Evolutionary conservation across 495 filamentous ascomycete species (phyloP), one percentile per base, ranked within the genome.

Genomic region (Xylaria curta): DNA sequence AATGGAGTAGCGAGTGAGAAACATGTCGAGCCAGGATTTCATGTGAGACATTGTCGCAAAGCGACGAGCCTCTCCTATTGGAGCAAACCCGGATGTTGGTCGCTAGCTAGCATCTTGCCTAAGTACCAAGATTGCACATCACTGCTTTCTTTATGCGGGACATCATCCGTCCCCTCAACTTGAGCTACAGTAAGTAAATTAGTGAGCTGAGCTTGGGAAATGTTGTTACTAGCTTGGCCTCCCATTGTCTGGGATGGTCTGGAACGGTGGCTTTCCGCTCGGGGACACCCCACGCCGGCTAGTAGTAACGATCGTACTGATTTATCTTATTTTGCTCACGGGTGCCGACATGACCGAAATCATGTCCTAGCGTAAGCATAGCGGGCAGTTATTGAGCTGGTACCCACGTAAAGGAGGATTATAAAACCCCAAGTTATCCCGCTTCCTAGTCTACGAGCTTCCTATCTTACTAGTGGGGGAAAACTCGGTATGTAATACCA

Each of bases 81-180:
- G 66, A 46, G 66, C 49, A 26, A 54, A 15, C 36, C 3, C 33
- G 5, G 49, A 26, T 67, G 24, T 59, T 69, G 36, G 53, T 13
- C 9, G 24, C 38, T 69, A 36, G 31, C 24, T 31, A 54, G 65
- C 66, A 69, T 69, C 53, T 49, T 61, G 54, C 53, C 66, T 44
- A 58, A 58, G 66, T 46, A 19, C 33, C 51, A 28, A 58, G n/a
- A 19, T 67, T 10, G 64, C 61, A 47, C n/a, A 46, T 64, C 61
- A 47, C 42, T 47, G 1, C 40, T 40, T 46, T 24, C n/a, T 54
- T 15, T 0, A 64, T 64, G 60, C 62, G 7, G 31, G 62, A 28
- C 62, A 2, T 33, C 17, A 17, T 12, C 26, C 12, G 38, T 40
- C 47, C 63, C 47, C 62, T 51, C 47, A 51, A 4, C 38, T n/a